Percentiles rank a stretch among this genome's conserved stretches.
These are phyloP conservation scores for Eucalyptus albens DNA, from an alignment of 345 rosid genomes.

Conservation along the genomic window DNA sequence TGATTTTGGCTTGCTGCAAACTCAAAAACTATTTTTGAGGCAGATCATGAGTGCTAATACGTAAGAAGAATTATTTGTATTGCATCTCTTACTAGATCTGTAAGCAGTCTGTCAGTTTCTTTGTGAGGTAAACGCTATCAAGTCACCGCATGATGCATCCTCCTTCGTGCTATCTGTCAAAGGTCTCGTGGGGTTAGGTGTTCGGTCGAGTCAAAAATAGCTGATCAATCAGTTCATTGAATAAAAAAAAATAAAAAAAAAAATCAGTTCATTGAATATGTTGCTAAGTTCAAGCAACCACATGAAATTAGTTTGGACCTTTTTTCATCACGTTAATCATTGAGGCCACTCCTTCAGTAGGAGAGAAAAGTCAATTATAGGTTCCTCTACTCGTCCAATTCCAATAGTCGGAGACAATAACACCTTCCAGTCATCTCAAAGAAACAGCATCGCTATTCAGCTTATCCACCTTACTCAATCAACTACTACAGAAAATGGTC, in stretches of 20 bases:
- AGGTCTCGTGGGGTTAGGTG: background rate
- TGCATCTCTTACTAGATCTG: background rate
- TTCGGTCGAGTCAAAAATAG: background rate
- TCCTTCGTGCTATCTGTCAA: background rate
- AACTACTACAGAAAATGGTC: background rate
- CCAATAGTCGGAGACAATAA: background rate
- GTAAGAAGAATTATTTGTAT: background rate
- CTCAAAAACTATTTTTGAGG: background rate
- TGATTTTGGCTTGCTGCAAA: background rate
- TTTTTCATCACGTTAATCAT: background rate
- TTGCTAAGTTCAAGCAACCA: background rate
- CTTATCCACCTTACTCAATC: background rate
- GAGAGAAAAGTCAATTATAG: background rate
- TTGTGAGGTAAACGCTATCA: background rate
- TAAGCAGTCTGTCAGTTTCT: background rate
- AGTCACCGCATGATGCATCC: background rate
- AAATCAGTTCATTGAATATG: background rate
- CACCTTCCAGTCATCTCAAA: background rate
- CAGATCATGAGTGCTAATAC: background rate
- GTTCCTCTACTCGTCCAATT: background rate
- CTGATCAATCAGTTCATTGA: background rate
- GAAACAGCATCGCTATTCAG: background rate
- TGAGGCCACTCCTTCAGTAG: background rate
- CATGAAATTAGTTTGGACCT: background rate
- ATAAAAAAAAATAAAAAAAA: too few relatives aligned